Evolutionary conservation across 2,329 filamentous ascomycete species (phyloP), one percentile per base, ranked within the genome.

Genomic region (Claviceps pazoutovae): DNA sequence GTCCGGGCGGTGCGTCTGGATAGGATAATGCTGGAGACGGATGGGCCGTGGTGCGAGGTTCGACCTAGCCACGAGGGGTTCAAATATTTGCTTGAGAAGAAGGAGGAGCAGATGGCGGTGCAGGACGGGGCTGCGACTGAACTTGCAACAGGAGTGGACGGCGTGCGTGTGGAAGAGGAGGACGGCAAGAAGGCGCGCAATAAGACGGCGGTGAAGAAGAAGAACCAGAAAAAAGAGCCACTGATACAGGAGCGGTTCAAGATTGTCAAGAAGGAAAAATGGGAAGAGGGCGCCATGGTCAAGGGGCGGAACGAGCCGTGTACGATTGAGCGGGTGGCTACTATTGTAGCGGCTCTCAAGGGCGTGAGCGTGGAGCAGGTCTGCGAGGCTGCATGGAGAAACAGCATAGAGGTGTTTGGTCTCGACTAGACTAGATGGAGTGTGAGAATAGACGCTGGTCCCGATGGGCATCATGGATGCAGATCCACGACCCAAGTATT

Each of bases 41-140:
- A 98, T 64, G 93, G 93, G 2, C 93, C 93, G 3, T 98, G 93
- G 86, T 98, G 93, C 63, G 93, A 98, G 66, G 91, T 98, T 54
- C 76, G 93, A 23, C 84, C 89, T 1, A 88, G 80, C 34, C 91
- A 98, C 68, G 89, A 90, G 34, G 88, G 88, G 2, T 86, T 84
- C 60, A 84, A 84, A 66, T 85, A 84, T 57, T 67, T 81, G 11
- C 65, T 79, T 4, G 70, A 74, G 55, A 67, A 68, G 52, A 70
- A 67, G 58, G 51, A 58, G 1, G 54, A 58, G 16, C 56, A 63
- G 8, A 57, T 56, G 44, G 7, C 8, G 6, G 54, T 54, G 23
- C 53, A 58, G 46, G 64, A 66, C 41, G 62, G 60, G 2, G 49
- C 47, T 16, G 47, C 49, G 51, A 7, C 57, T 4, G 51, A 50